Percentiles rank a stretch among this genome's conserved stretches.
These are phyloP conservation scores for Penicillium bovifimosum DNA, from an alignment of 495 filamentous ascomycete genomes.

Conservation along the genomic window DNA sequence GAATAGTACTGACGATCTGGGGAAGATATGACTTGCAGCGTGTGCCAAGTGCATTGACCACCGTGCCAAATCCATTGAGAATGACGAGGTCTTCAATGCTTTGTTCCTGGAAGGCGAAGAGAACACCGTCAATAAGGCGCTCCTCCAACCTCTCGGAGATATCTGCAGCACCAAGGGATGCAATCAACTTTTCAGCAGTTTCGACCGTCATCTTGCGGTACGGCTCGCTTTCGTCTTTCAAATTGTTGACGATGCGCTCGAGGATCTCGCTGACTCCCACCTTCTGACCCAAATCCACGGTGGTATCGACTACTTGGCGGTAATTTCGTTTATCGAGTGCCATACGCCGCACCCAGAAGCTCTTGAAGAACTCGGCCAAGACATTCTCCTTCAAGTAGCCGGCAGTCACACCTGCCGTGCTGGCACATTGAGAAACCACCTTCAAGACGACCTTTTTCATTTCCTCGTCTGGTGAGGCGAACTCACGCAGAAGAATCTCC, in stretches of 20 bases:
- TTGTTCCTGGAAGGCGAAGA: slow-evolving; percentile 97
- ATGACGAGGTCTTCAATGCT: slow-evolving; percentile 94
- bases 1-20: slow-evolving; percentile 91
- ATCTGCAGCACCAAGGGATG: slow-evolving; percentile 86
- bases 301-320: slow-evolving; percentile 94
- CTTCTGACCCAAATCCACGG: slow-evolving; percentile 95
- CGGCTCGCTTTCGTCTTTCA: slow-evolving; percentile 97
- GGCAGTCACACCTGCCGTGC: slow-evolving; percentile 90
- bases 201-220: slow-evolving; percentile 99
- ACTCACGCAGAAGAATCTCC: slow-evolving; percentile 95
- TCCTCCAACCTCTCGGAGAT: slow-evolving; percentile 91
- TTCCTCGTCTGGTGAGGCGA: slow-evolving; percentile 94
- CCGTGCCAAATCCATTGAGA: slow-evolving; percentile 97
- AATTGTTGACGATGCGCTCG: slow-evolving; percentile 84
- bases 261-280: slow-evolving; percentile 93
- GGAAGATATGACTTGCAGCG: slow-evolving; percentile 95
- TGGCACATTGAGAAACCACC: slow-evolving; percentile 94
- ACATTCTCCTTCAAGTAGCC: slow-evolving; percentile 93
- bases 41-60: slow-evolving; percentile 89
- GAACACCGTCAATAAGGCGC: slow-evolving; percentile 89
- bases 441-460: slow-evolving; percentile 99
- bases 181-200: slow-evolving; percentile 92
- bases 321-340: slow-evolving; percentile 96
- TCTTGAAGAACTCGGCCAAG: slow-evolving; percentile 94
- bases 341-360: slow-evolving; percentile 97